Evolutionary conservation across 164 flowering plant genomes (phyloP), one percentile per base, ranked within the genome.

Genomic region (Magnolia changhungtana): DNA sequence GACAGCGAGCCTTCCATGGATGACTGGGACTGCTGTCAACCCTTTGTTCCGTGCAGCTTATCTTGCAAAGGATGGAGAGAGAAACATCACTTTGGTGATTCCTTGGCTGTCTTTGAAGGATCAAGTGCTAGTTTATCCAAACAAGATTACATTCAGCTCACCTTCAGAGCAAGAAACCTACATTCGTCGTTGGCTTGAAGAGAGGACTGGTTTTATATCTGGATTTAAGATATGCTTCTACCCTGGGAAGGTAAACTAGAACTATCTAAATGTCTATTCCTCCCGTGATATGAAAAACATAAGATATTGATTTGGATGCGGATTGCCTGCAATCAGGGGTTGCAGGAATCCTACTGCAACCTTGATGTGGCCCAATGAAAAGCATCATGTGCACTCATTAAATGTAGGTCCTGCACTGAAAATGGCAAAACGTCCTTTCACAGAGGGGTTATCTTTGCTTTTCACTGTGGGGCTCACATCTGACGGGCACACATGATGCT

Each of bases 11-110:
- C 94, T 96, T 76, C 99, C 99, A 83, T 96, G 99, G 99, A 85
- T 96, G 94, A 96, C 99, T 72, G 99, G 99, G 71, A 96, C 99
- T 75, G 94, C 99, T 75, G 97, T 96, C 51, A 96, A 96, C 78
- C 99, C 99, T 78, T 77, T 96, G 76, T 96, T 96, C 66, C 98
- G 99, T 72, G 99, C 98, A 49, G 97, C 92, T 9, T 96, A 92
- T 88, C 96, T 96, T 66, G 85, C 94, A 14, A 91, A 87, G 81
- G 88, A 88, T 76, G 93, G 87, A 74, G 82, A 75, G 14, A 80
- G 89, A 77, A 84, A 85, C 77, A 93, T 96, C 75, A 90, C 94
- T 37, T 81, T 96, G 85, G 97, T 90, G 76, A 84, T 96, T 85
- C 99, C 99, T 14, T 96, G 99, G 99, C 78, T 96, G 68, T 89